Conservation (phyloP, 108 stramenopile species). For the Cyclostephanos invisitatus region DNA sequence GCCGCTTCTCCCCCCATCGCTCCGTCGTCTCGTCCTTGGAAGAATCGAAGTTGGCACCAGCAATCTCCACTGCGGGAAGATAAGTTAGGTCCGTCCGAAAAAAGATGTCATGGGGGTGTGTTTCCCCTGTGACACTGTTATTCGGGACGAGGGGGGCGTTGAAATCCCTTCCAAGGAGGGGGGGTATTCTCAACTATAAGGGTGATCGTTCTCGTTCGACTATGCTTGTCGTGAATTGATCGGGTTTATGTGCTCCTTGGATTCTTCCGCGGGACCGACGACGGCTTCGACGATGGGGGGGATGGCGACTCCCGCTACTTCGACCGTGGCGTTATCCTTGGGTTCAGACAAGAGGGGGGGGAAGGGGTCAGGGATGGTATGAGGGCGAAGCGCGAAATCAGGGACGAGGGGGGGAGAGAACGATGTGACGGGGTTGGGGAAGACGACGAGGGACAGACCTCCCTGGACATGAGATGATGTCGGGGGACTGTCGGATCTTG, state of each 20-base stretch:
- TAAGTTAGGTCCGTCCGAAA: slow-evolving; percentile 17
- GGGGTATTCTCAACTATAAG: slow-evolving; percentile 6
- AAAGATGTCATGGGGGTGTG: background rate
- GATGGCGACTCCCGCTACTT: background rate
- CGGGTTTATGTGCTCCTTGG: slow-evolving; percentile 48
- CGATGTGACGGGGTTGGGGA: slow-evolving; percentile 5
- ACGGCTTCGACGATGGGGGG: background rate
- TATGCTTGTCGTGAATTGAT: slow-evolving; percentile 55
- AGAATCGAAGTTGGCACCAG: slow-evolving; percentile 47
- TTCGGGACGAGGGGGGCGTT: slow-evolving; percentile 11
- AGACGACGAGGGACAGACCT: background rate
- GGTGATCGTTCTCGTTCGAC: slow-evolving; percentile 26
- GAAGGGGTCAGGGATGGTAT: slow-evolving; percentile 3
- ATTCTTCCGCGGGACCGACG: slow-evolving; percentile 11
- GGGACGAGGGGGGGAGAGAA: background rate
- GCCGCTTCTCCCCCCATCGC: background rate
- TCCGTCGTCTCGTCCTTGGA: background rate
- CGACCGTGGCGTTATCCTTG: slow-evolving; percentile 10
- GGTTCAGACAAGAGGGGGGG: slow-evolving; percentile 18
- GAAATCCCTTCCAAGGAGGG: slow-evolving; percentile 6
- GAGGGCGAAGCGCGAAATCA: background rate
- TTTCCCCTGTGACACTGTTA: background rate
- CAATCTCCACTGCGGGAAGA: slow-evolving; percentile 57
- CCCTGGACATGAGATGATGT: background rate
- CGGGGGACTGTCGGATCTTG: slow-evolving; percentile 17